Evolutionary conservation across 2,329 filamentous ascomycete species (phyloP), one percentile per base, ranked within the genome.

Genomic region (Macroventuria anomochaeta): DNA sequence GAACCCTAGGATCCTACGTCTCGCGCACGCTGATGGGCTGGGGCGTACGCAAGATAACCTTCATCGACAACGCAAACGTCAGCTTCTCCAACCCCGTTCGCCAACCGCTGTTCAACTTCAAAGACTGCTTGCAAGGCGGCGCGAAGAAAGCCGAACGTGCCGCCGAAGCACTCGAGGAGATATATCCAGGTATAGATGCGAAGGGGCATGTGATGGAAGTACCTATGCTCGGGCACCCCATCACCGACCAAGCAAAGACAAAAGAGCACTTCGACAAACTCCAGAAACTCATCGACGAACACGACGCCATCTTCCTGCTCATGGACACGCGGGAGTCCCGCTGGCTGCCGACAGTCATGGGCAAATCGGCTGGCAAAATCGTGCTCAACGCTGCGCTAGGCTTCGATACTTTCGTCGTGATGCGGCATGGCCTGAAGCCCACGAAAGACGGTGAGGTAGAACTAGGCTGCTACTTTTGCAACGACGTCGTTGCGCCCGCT

Each of bases 391-490:
- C 93, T 7, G 95, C 95, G 1, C 82, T 99, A 3, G 95, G 95
- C 0, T 99, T 99, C 69, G 95, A 99, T 75, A 95, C 92, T 0
- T 99, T 91, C 67, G 92, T 99, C 2, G 92, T 96, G 29, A 97
- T 99, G 95, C 86, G 95, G 51, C 95, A 99, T 74, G 95, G 95
- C 1, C 81, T 91, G 5, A 83, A 85, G 62, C 42, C 67, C 5
- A 65, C 64, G 0, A 56, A 61, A n/a, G 60, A 83, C 10, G 81
- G 59, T n/a, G 80, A 85, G 47, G 79, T 85, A 44, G 86, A 90
- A 21, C 81, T 97, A 21, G 95, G 95, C 8, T 99, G 95, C 76
- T 99, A 99, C 74, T 99, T 97, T 76, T 99, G 95, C 77, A 97
- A 96, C 68, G 95, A 99, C 72, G 93, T 99, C 21, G 93, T 97